Evolutionary conservation across 2,329 filamentous ascomycete genomes (phyloP), one percentile per base, ranked within the genome.

Genomic region (Pseudogymnoascus sp.): DNA sequence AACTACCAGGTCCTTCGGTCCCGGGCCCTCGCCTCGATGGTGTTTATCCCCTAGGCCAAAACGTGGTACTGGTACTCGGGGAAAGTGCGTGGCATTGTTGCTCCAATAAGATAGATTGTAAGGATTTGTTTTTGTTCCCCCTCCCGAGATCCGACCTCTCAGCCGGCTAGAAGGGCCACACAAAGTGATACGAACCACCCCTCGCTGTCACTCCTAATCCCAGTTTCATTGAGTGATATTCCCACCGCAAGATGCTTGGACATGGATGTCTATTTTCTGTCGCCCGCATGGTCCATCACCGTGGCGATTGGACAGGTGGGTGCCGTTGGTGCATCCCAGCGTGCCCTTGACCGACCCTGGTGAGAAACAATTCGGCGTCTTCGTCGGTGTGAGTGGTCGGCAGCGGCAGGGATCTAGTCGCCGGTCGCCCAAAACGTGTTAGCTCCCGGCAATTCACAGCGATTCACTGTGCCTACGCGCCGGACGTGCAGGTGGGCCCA

Each of bases 381-480:
- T 54, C 23, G 23, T 28, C 14, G 48, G 23, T 54, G 25, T 54
- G 48, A 31, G 48, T 54, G 48, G 48, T 54, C 23, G 48, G 4
- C 23, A 6, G 10, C 8, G 43, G 31, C 68, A 48, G 62, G 67
- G 64, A 66, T 67, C 64, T 69, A 68, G 63, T 65, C 65, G 65
- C 67, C 64, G 63, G 31, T 62, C 6, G 25, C 64, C 65, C 28
- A 19, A 68, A 65, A 36, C 23, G 28, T 25, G 60, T 41, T 67
- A 65, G 64, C 43, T 65, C 37, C 65, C 67, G 64, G 62, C 61
- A 37, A 21, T 60, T 43, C 60, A 63, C 65, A 36, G 41, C 48
- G 48, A 54, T 54, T 54, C 48, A 54, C 48, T 54, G 48, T 66
- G 61, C 63, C 48, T 70, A 69, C 62, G 67, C 68, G 68, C 67